These are phyloP conservation scores for Daldinia loculata DNA, from an alignment of 495 filamentous ascomycete genomes.

Conservation along the genomic window DNA sequence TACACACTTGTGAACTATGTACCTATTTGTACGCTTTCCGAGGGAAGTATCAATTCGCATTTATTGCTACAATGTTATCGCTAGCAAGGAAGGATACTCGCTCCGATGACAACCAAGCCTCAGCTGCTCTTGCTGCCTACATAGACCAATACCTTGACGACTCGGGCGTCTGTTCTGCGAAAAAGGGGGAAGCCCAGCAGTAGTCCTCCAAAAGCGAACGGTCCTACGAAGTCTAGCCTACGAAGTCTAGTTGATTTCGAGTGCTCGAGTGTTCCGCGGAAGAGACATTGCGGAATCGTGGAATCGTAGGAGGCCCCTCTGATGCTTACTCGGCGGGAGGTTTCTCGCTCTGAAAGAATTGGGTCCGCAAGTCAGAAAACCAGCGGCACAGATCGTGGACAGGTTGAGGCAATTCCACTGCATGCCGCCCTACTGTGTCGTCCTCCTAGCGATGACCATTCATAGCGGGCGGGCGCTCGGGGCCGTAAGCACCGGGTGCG, in stretches of 20 bases:
- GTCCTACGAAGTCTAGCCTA: background rate
- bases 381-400: constrained; percentile 22
- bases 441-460: constrained; percentile 50
- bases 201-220: constrained; percentile 1
- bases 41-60: constrained; percentile 43
- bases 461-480: constrained; percentile 49
- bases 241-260: constrained; percentile 3
- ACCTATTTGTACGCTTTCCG: constrained; percentile 5
- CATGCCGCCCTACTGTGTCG: constrained; percentile 32
- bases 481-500: constrained; percentile 46
- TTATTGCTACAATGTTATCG: constrained; percentile 45
- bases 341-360: background rate
- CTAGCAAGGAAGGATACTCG: constrained; percentile 34
- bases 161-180: constrained; percentile 4
- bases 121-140: constrained; percentile 9
- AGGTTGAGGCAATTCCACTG: constrained; percentile 10
- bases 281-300: background rate
- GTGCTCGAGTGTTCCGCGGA: background rate
- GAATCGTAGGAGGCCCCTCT: background rate
- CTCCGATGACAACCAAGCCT: constrained; percentile 17
- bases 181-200: background rate
- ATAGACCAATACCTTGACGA: constrained; percentile 26
- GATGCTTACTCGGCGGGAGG: constrained; percentile 2
- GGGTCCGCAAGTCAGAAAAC: constrained; percentile 14
- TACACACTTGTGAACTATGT: background rate